Evolutionary conservation across 2,329 filamentous ascomycete species (phyloP).

Genomic region (Trichoderma simmonsii): DNA sequence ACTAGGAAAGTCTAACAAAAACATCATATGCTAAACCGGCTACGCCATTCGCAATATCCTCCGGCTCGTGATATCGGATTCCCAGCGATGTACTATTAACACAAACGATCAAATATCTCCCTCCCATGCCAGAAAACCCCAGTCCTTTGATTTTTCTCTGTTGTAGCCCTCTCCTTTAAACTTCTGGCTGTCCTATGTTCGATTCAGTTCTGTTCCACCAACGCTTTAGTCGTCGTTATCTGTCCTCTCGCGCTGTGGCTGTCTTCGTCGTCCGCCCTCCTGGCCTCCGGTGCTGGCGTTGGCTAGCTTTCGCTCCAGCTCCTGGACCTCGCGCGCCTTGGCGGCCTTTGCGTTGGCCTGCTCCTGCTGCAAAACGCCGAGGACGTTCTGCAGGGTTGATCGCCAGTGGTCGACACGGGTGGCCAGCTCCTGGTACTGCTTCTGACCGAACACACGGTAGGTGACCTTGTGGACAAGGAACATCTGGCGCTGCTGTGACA

Average conservation of each 20-base stretch:
- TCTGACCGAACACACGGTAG: slow-evolving; percentile 95
- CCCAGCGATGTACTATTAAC: slow-evolving; percentile 36
- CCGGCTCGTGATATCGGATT: slow-evolving; percentile 26
- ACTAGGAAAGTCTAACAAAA: slow-evolving; percentile 26
- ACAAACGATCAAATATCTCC: slow-evolving; percentile 26
- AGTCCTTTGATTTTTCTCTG: slow-evolving; percentile 16
- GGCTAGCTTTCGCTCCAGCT: slow-evolving; percentile 65
- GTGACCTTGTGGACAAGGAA: slow-evolving; percentile 96
- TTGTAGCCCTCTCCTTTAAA: not conserved
- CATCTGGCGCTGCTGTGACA: slow-evolving; percentile 86
- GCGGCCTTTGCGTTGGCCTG: slow-evolving; percentile 74
- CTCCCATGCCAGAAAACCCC: slow-evolving; percentile 19
- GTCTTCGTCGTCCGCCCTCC: slow-evolving; percentile 31
- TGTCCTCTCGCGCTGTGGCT: slow-evolving; percentile 43
- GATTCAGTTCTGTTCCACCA: slow-evolving; percentile 15
- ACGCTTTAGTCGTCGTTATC: slow-evolving; percentile 54
- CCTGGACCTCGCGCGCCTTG: slow-evolving; percentile 73
- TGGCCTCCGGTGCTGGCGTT: slow-evolving; percentile 34
- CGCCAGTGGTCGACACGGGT: slow-evolving; percentile 90
- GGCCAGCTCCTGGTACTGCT: slow-evolving; percentile 95
- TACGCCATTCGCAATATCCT: slow-evolving; percentile 37
- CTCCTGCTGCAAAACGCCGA: slow-evolving; percentile 74
- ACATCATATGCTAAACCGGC: slow-evolving; percentile 36
- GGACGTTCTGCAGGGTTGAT: slow-evolving; percentile 72
- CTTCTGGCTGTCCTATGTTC: slow-evolving; percentile 6